Base-by-base conservation (phyloP, 2,329 filamentous ascomycete genomes). In the Neodidymelliopsis sp. region DNA sequence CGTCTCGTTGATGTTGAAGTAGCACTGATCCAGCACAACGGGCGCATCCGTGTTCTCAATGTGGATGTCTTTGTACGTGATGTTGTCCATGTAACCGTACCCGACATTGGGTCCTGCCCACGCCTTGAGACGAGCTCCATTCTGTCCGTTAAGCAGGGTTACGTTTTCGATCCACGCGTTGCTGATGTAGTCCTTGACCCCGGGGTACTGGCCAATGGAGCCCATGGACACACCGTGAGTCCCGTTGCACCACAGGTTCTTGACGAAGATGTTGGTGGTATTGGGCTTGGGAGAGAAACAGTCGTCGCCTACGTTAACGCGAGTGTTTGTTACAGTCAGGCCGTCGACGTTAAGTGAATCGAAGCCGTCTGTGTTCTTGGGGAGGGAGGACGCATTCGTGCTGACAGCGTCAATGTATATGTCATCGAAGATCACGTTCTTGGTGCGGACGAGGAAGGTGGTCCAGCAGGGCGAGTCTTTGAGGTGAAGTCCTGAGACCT, bases 391-490 rank as follows among this genome's bases (percentile, higher is more conserved):
- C 34, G 61, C 69, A 46, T 78, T 80, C 12, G 71, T 79, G n/a
- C 81, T 84, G 13, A 75, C 71, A 0, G 81, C 79, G 10, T 82
- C 81, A 40, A 82, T 81, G 16, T 78, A 75, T 6, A 85, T 75
- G 47, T 83, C 74, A 28, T 79, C 77, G 46, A 81, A 83, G 2
- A 76, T 74, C 38, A 84, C 70, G 51, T 83, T 79, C 62, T 83
- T 75, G 57, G 77, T 83, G 23, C 79, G 78, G 11, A 85, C 81
- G 25, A 86, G 73, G 57, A 85, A 86, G 61, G 83, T 86, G 2
- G 80, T 84, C 83, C 84, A 86, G 72, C 81, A 84, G 1, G 84
- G 83, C 0, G 81, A 84, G 64, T 84, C 81, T 50, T 84, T 79
- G 57, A 85, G 77, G 12, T 80, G 79, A 42, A 86, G 83, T 1